Evolutionary conservation across 768 basidiomycete species (phyloP).

Genomic region (Astraeus odoratus): DNA sequence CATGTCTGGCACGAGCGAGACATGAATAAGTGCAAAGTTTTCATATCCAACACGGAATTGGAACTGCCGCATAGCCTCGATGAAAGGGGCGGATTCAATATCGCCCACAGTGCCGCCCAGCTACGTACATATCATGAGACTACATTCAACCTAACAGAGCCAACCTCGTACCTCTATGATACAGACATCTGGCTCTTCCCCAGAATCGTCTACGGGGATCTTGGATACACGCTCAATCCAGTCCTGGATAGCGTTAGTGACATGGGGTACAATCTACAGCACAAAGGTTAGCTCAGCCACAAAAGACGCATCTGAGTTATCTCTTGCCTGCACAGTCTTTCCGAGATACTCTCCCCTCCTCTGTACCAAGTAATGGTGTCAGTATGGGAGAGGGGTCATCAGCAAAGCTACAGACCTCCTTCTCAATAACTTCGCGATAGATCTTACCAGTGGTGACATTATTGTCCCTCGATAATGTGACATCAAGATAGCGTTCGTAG

Average conservation of each 20-base stretch:
- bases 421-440: conserved; percentile 93
- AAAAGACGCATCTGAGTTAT: not conserved
- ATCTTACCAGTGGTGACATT: conserved; percentile 99
- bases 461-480: conserved; percentile 90
- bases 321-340: conserved; percentile 85
- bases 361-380: conserved; percentile 30
- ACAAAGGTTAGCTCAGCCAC: conserved; percentile 5
- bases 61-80: conserved; percentile 99
- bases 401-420: conserved; percentile 68
- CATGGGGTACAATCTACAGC: conserved; percentile 82
- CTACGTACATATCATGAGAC: conserved; percentile 35
- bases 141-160: not conserved
- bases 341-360: conserved; percentile 86
- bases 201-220: conserved; percentile 91
- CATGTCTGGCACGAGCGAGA: conserved; percentile 97
- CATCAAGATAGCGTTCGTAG: conserved; percentile 95
- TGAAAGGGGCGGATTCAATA: conserved; percentile 96
- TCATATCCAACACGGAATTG: conserved; percentile 96
- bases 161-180: conserved; percentile 76
- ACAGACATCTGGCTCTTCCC: conserved; percentile 90
- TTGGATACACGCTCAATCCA: conserved; percentile 96
- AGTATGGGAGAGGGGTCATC: not conserved
- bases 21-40: conserved; percentile 95
- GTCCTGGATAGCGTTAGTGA: conserved; percentile 96
- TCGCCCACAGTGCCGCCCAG: conserved; percentile 98